Base-by-base conservation (phyloP, 805 yeast species). In the Candida odintsovae region DNA sequence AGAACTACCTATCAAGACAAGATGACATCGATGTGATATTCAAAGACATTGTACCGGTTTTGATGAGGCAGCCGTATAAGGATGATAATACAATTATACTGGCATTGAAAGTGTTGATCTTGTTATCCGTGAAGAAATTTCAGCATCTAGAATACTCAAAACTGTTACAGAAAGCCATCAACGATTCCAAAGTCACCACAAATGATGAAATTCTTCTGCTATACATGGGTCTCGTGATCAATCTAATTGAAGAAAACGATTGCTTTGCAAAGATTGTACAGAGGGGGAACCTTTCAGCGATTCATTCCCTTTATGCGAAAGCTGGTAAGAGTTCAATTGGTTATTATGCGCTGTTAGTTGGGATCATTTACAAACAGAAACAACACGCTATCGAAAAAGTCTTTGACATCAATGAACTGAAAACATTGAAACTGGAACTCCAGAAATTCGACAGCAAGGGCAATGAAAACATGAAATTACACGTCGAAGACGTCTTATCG, bases 191-290 rank as follows among this genome's bases (percentile, higher is more conserved):
- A 4, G 11, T 26, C 8, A 42, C 47, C 1, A n/a, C 16, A 1
- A 35, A 47, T 9, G 43, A 49, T 8, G 54, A 57, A n/a, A 31
- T 53, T 1, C 50, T 52, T 10, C 26, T 57, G 5, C 44, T 59
- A 21, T 46, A 47, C 25, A 39, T 56, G 31, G 65, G 65, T 1
- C 44, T 61, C 0, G 20, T 61, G 13, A 44, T 59, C 11, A 53
- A 53, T 22, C 48, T 61, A 10, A 26, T 50, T 2, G 62, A 57
- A 15, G 46, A 51, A 12, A 26, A 41, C 0, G 12, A 18, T 2
- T 49, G 57, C 22, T 23, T 48, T 3, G 13, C 40, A n/a, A 22
- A n/a, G 10, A 5, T 41, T 0, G 11, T 36, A 1, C 36, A 29
- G 11, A 22, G 20, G 3, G 10, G 19, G 4, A 46, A 40, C 20